Percentiles rank a stretch among this genome's conserved stretches.
These are phyloP conservation scores for Lecanicillium sp. DNA, from an alignment of 2,329 filamentous ascomycete genomes.

Conservation along the genomic window DNA sequence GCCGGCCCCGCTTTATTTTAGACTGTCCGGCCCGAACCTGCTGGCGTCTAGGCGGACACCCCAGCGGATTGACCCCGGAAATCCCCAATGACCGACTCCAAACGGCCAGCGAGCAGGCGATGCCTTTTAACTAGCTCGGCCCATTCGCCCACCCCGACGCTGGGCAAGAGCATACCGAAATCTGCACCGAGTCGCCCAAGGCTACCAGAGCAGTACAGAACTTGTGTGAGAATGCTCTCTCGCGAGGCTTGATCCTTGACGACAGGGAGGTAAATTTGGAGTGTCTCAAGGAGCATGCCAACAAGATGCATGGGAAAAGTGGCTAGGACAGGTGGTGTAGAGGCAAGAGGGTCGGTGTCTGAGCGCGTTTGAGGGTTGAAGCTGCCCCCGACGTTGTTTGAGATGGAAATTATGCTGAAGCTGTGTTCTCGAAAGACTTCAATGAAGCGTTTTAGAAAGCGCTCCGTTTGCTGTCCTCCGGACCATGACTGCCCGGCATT, in stretches of 20 bases:
- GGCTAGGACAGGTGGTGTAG: constrained; percentile 67
- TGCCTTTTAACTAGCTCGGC: constrained; percentile 85
- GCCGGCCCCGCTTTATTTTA: too few relatives aligned
- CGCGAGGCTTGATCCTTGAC: constrained; percentile 71
- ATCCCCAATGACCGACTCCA: constrained; percentile 60
- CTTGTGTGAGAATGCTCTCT: constrained; percentile 85
- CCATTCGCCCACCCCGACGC: constrained; percentile 60
- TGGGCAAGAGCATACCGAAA: constrained; percentile 79
- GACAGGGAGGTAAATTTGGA: constrained; percentile 70
- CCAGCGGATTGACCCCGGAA: constrained; percentile 21
- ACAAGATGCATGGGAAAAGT: constrained; percentile 82
- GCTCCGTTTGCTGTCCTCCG: constrained; percentile 84
- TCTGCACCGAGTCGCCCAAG: constrained; percentile 84
- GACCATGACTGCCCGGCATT: constrained; percentile 43
- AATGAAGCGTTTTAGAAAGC: constrained; percentile 90
- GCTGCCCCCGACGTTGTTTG: constrained; percentile 65
- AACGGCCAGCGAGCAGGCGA: constrained; percentile 69
- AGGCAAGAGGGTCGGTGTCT: constrained; percentile 33
- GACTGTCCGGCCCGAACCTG: neutral
- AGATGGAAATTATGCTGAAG: constrained; percentile 92
- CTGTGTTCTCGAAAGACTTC: constrained; percentile 97
- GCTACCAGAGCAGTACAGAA: constrained; percentile 88
- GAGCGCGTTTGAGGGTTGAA: constrained; percentile 14
- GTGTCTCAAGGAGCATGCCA: constrained; percentile 68
- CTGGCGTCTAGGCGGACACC: constrained; percentile 5